phyloP scores from a whole-genome alignment of 1,284 basidiomycete genomes.

The Puccinia coronata region DNA sequence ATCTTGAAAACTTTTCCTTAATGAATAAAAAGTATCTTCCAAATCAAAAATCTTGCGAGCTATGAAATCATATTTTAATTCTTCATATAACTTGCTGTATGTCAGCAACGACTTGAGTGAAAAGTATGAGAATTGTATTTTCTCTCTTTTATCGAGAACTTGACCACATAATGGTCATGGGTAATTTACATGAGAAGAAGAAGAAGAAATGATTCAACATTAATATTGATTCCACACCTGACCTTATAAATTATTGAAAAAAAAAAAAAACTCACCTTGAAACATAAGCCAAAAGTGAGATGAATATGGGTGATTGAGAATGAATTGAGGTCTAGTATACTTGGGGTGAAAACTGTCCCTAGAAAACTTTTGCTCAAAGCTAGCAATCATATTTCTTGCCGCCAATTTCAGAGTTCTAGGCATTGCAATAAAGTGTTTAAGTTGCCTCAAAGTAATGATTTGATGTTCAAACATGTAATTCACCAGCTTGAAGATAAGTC shows the following conservation, averaged over 20 bases:
- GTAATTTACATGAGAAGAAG: too few species aligned
- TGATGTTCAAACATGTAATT: background rate
- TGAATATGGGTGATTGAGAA: background rate
- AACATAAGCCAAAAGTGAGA: conserved; percentile 6
- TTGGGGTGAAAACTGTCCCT: background rate
- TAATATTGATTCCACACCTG: background rate
- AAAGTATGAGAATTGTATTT: background rate
- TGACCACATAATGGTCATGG: background rate
- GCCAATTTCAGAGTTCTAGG: conserved; percentile 10
- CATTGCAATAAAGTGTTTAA: background rate
- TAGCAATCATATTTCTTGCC: conserved; percentile 8
- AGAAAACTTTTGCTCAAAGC: background rate
- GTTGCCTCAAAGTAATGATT: background rate
- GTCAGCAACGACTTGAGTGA: background rate
- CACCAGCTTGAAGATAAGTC: background rate
- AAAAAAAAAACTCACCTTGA: background rate
- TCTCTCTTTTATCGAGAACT: conserved; percentile 10
- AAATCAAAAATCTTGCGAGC: background rate
- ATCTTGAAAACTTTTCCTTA: background rate
- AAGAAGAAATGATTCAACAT: background rate
- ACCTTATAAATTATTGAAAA: background rate
- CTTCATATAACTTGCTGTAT: background rate
- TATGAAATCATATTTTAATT: background rate
- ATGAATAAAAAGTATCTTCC: background rate
- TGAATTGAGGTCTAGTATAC: conserved; percentile 2